These are phyloP conservation scores for Penicillium sp. DNA, from an alignment of 2,329 filamentous ascomycete species.

Conservation along the genomic window DNA sequence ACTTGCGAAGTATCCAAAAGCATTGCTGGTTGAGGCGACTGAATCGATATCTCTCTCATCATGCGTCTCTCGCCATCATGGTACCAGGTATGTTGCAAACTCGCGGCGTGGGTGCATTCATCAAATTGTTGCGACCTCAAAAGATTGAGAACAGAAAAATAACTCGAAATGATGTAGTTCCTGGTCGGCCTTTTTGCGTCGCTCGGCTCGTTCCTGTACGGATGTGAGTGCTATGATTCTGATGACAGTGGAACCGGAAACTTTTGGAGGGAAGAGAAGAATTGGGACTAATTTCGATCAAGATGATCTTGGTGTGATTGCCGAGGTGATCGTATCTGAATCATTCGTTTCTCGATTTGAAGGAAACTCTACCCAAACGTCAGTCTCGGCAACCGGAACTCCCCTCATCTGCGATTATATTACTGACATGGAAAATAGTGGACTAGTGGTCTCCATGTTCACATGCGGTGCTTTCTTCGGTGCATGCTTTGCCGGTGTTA, in stretches of 20 bases:
- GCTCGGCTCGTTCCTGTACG: constrained; percentile 53
- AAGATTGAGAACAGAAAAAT: too few relatives aligned
- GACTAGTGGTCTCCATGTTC: constrained; percentile 70
- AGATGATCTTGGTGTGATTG: constrained; percentile 56
- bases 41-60: constrained; percentile 12
- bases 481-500: constrained; percentile 57
- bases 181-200: constrained; percentile 55
- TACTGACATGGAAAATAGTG: constrained; percentile 36
- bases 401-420: not conserved
- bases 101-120: too few relatives aligned
- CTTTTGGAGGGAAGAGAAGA: too few relatives aligned
- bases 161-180: constrained; percentile 38
- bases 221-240: constrained; percentile 32
- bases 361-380: constrained; percentile 28
- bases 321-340: constrained; percentile 47
- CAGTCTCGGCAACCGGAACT: constrained; percentile 2
- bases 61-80: constrained; percentile 54
- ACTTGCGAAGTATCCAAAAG: too few relatives aligned
- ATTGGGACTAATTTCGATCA: not conserved
- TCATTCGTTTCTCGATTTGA: constrained; percentile 32
- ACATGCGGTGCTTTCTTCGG: constrained; percentile 70
- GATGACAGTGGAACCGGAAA: too few relatives aligned
- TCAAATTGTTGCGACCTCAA: too few relatives aligned
- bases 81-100: constrained; percentile 44
- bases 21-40: not conserved